A percentile compares a stretch with the other conserved stretches of the same genome.
Evolutionary conservation across 768 basidiomycete species (phyloP).

Genomic region (Lactarius deliciosus): DNA sequence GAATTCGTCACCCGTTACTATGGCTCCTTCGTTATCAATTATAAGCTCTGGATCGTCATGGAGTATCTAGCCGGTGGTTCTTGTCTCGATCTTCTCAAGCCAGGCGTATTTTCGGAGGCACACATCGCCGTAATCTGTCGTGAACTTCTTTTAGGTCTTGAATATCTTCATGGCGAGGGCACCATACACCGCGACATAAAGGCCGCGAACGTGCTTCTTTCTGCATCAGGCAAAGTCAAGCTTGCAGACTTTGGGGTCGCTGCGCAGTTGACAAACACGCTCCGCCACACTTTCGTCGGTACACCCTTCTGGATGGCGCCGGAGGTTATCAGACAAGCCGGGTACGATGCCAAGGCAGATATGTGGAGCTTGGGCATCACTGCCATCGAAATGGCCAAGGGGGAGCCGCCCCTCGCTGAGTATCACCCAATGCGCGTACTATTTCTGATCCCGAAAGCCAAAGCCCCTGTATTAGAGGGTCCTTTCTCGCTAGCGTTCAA

Average conservation of each 20-base stretch:
- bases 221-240: slow-evolving; percentile 90
- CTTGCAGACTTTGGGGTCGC: slow-evolving; percentile 99
- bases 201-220: slow-evolving; percentile 92
- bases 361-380: slow-evolving; percentile 99
- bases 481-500: slow-evolving; percentile 84
- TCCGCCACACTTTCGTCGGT: slow-evolving; percentile 96
- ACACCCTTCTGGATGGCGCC: slow-evolving; percentile 99
- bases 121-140: slow-evolving; percentile 96
- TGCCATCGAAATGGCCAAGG: slow-evolving; percentile 96
- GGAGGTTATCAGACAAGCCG: slow-evolving; percentile 95
- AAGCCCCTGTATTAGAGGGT: slow-evolving; percentile 88
- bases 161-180: slow-evolving; percentile 93
- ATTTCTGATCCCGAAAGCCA: slow-evolving; percentile 96
- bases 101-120: slow-evolving; percentile 84
- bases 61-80: slow-evolving; percentile 99
- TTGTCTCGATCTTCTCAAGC: slow-evolving; percentile 92
- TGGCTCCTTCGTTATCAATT: slow-evolving; percentile 93
- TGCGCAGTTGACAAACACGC: slow-evolving; percentile 90
- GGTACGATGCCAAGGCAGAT: slow-evolving; percentile 94
- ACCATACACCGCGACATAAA: slow-evolving; percentile 99
- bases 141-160: slow-evolving; percentile 88
- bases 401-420: slow-evolving; percentile 93
- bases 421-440: slow-evolving; percentile 99
- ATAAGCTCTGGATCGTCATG: slow-evolving; percentile 99
- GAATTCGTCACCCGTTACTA: slow-evolving; percentile 97